A percentile compares a stretch with the other conserved stretches of the same genome.
phyloP scores from a whole-genome alignment of 164 flowering plant genomes.

The Stephania japonica region DNA sequence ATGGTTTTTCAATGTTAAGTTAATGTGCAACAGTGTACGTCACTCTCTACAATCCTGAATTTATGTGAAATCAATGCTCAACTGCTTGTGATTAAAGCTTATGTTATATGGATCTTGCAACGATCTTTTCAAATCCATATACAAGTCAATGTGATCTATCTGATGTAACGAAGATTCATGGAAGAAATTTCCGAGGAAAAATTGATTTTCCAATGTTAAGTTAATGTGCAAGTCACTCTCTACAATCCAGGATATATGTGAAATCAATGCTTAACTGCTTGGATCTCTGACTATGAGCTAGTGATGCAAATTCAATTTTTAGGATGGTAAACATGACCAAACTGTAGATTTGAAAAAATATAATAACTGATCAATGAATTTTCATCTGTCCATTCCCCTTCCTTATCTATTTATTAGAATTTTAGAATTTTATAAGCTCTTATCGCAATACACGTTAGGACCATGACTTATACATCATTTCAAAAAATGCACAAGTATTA shows the following conservation, averaged over 20 bases:
- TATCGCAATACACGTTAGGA: not conserved
- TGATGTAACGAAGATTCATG: not conserved
- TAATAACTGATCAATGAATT: no score
- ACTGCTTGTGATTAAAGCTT: no score
- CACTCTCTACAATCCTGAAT: not conserved
- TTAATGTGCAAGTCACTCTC: not conserved
- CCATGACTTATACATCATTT: not conserved
- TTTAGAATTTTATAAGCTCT: not conserved
- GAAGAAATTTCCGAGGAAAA: not conserved
- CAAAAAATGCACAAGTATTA: no score
- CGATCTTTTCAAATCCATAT: not conserved
- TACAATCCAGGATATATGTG: not conserved
- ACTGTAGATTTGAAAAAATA: no score
- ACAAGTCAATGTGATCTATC: not conserved
- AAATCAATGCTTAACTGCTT: not conserved
- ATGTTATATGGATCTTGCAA: not conserved
- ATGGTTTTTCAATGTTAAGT: no score
- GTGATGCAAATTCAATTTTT: no score
- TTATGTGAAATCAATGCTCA: not conserved
- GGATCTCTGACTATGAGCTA: no score
- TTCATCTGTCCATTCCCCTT: not conserved
- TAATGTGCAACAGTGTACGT: not conserved
- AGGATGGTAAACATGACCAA: no score
- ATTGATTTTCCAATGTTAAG: no score
- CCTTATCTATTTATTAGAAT: not conserved